phyloP scores from a whole-genome alignment of 176 grass and related monocot genomes.

The Saccharum spontaneum region DNA sequence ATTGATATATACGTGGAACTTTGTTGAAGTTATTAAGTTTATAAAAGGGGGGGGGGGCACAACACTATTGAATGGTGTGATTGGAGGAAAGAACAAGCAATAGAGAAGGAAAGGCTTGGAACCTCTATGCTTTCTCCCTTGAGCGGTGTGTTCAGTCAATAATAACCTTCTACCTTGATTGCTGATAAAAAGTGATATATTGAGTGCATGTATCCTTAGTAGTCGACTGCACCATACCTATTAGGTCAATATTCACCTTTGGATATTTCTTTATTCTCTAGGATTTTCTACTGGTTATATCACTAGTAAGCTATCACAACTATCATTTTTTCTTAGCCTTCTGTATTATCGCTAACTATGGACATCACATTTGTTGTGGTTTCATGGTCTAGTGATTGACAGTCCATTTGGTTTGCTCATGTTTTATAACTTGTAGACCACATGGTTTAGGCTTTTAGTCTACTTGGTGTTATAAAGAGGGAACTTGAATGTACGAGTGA shows the following conservation, averaged over 20 bases:
- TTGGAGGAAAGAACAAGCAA: background rate
- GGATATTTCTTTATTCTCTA: too few species aligned
- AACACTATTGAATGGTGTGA: background rate
- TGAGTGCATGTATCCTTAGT: too few species aligned
- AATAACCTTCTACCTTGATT: background rate
- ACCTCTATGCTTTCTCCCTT: background rate
- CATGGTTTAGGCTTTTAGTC: background rate
- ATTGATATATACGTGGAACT: background rate
- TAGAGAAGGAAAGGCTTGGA: background rate
- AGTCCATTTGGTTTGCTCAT: background rate
- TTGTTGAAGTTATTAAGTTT: background rate
- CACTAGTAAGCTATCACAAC: too few species aligned
- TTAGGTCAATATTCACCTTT: too few species aligned
- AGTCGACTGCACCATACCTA: too few species aligned
- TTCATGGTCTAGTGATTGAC: background rate
- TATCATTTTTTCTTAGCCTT: too few species aligned
- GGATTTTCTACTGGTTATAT: too few species aligned
- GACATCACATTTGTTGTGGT: too few species aligned
- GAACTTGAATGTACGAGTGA: background rate
- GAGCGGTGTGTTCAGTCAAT: too few species aligned
- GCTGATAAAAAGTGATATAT: too few species aligned
- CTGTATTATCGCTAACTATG: too few species aligned
- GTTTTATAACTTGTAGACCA: background rate
- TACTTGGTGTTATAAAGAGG: background rate
- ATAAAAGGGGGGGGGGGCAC: background rate